phyloP scores from a whole-genome alignment of 2,329 filamentous ascomycete genomes.

The Karstenula rhodostoma region DNA sequence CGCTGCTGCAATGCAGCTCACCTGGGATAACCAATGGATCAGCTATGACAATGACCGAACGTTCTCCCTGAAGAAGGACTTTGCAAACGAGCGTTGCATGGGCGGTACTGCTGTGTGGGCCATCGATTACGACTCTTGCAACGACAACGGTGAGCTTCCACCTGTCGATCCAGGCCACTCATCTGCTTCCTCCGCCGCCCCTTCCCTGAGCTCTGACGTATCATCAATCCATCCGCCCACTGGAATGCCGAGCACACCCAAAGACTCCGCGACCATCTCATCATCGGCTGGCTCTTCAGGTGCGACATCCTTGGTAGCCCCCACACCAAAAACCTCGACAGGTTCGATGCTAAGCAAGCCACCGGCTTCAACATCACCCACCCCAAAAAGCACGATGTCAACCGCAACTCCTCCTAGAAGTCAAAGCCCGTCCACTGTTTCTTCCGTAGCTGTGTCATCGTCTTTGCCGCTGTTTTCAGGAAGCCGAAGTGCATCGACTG shows the following conservation, averaged over 20 bases:
- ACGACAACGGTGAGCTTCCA: slow-evolving; percentile 20
- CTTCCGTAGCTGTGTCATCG: background rate
- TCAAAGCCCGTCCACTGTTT: background rate
- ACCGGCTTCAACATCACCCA: background rate
- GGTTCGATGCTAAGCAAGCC: background rate
- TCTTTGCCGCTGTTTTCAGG: background rate
- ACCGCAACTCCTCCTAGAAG: background rate
- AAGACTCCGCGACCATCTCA: background rate
- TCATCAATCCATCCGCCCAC: background rate
- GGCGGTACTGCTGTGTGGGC: slow-evolving; percentile 47
- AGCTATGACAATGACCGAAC: slow-evolving; percentile 49
- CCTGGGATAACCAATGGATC: slow-evolving; percentile 50
- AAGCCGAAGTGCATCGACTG: background rate
- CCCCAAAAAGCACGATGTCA: background rate
- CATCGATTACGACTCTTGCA: slow-evolving; percentile 48
- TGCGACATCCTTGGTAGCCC: background rate
- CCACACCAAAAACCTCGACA: background rate
- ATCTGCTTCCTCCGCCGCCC: background rate
- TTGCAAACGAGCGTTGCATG: slow-evolving; percentile 34
- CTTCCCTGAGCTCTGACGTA: background rate
- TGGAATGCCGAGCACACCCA: background rate
- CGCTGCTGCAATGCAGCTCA: slow-evolving; percentile 46
- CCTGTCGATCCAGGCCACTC: background rate
- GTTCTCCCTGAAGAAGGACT: slow-evolving; percentile 10
- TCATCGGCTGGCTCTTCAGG: background rate